phyloP scores from a whole-genome alignment of 2,329 filamentous ascomycete species.

The Tolypocladium paradoxum region DNA sequence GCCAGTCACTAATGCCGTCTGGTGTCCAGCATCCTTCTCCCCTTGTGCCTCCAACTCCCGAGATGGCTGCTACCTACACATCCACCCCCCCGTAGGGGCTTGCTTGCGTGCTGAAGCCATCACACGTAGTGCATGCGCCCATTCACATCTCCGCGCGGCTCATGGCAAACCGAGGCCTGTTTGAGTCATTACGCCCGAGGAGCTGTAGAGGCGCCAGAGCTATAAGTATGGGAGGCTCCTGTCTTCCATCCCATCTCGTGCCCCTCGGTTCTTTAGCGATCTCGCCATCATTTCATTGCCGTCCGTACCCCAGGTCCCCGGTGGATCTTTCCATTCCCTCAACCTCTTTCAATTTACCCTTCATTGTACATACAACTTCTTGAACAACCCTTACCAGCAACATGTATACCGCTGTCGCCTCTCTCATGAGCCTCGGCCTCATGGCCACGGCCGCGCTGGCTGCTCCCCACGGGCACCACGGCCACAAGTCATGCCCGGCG shows the following conservation, averaged over 20 bases:
- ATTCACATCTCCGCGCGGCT: background rate
- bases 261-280: background rate
- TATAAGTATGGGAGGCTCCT: background rate
- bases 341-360: background rate
- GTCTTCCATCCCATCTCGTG: background rate
- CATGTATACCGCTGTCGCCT: constrained; percentile 8
- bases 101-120: background rate
- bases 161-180: background rate
- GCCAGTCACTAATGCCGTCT: background rate
- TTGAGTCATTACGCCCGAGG: background rate
- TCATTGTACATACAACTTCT: background rate
- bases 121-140: background rate
- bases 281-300: background rate
- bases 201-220: background rate
- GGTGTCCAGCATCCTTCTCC: background rate
- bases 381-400: constrained; percentile 1
- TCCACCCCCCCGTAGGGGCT: background rate
- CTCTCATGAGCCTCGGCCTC: constrained; percentile 7
- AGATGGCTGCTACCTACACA: background rate
- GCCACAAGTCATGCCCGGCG: no score
- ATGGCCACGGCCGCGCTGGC: constrained; percentile 7
- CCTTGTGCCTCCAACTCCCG: background rate
- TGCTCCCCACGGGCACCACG: constrained; percentile 1
- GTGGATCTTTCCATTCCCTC: constrained; percentile 1
- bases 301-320: background rate